Percentiles rank a stretch among this genome's conserved stretches.
phyloP scores from a whole-genome alignment of 164 flowering plant species.

The Amborella trichopoda region DNA sequence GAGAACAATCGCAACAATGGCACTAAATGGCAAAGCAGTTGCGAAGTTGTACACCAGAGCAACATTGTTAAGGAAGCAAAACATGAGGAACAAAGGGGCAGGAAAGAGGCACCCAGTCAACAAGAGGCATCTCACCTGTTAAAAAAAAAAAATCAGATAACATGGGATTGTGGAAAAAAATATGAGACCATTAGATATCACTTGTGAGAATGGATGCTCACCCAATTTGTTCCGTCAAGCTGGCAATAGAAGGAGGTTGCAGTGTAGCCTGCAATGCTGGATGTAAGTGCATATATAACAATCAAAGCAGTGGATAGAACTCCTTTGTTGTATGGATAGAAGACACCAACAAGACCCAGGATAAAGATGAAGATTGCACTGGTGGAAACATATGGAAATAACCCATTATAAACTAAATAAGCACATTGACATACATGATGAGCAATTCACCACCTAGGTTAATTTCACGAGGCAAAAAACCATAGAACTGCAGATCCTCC shows the following conservation, averaged over 20 bases:
- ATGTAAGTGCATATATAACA: constrained; percentile 23
- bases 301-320: constrained; percentile 25
- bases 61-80: constrained; percentile 22
- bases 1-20: constrained; percentile 20
- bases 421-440: not conserved
- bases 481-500: too few relatives aligned
- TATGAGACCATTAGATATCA: too few relatives aligned
- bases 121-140: constrained; percentile 21
- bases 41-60: constrained; percentile 19
- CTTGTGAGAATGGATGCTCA: too few relatives aligned
- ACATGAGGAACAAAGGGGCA: constrained; percentile 20
- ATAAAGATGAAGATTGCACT: constrained; percentile 21
- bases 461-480: too few relatives aligned
- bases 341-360: constrained; percentile 23
- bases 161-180: too few relatives aligned
- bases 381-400: constrained; percentile 2
- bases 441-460: too few relatives aligned
- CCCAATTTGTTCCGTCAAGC: constrained; percentile 31
- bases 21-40: constrained; percentile 23
- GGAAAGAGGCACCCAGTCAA: constrained; percentile 23
- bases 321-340: constrained; percentile 28
- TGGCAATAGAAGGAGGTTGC: constrained; percentile 25
- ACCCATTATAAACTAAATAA: not conserved
- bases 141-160: too few relatives aligned
- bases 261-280: constrained; percentile 26